phyloP scores from a whole-genome alignment of 441 rosid species.

The Pelargonium exstipulatum region DNA sequence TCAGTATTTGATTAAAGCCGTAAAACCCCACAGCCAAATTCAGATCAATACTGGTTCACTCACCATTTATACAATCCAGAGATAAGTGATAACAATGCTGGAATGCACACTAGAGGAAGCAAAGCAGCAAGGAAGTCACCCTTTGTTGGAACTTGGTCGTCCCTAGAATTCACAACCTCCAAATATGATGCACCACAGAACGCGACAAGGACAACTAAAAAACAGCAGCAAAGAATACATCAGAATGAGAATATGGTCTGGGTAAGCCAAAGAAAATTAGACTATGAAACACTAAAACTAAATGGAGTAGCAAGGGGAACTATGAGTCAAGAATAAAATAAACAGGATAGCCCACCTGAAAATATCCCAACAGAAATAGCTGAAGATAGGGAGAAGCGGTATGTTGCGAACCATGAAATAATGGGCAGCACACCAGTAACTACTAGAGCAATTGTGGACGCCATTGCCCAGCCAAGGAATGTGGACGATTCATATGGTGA shows the following conservation, averaged over 20 bases:
- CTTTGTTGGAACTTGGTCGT: constrained; percentile 76
- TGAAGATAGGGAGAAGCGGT: constrained; percentile 88
- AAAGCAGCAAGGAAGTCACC: constrained; percentile 97
- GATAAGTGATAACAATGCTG: constrained; percentile 83
- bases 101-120: constrained; percentile 94
- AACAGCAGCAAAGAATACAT: constrained; percentile 28
- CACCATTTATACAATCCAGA: constrained; percentile 97
- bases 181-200: constrained; percentile 90
- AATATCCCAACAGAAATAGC: constrained; percentile 82
- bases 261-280: neutral
- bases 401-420: constrained; percentile 96
- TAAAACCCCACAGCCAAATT: constrained; percentile 19
- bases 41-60: constrained; percentile 27
- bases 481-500: constrained; percentile 89
- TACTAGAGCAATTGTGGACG: constrained; percentile 82
- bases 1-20: constrained; percentile 16
- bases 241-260: constrained; percentile 6
- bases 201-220: constrained; percentile 84
- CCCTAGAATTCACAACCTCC: constrained; percentile 91
- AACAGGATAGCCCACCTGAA: constrained; percentile 51
- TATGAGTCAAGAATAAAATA: constrained; percentile 12
- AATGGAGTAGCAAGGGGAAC: neutral
- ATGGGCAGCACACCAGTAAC: constrained; percentile 96
- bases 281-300: neutral
- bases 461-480: constrained; percentile 99